phyloP scores from a whole-genome alignment of 352 stramenopile species.

The Pythium scleroteichum region DNA sequence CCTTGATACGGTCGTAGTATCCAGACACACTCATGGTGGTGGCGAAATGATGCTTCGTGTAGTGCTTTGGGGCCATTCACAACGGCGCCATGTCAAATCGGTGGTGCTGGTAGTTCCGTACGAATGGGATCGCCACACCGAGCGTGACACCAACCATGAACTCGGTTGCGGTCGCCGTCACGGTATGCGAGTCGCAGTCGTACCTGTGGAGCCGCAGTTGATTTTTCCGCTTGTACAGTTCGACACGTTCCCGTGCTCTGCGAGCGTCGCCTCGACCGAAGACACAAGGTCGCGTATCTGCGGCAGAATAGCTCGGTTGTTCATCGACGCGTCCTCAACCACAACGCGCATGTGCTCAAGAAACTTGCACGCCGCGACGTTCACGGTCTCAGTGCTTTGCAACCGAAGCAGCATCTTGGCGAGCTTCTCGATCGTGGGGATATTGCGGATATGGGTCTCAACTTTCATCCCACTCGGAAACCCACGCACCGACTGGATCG shows the following conservation, averaged over 20 bases:
- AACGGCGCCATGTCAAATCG: not conserved
- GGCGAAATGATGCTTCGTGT: not conserved
- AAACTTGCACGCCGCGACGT: not conserved
- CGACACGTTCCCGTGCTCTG: not conserved
- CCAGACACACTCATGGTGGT: not conserved
- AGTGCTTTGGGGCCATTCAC: not conserved
- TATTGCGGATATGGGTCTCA: not conserved
- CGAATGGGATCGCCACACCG: not conserved
- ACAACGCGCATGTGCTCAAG: not conserved
- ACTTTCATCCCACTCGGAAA: not conserved
- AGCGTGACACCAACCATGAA: not conserved
- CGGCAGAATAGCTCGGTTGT: not conserved
- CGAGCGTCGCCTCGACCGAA: not conserved
- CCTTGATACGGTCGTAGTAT: constrained; percentile 7
- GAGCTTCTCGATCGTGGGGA: constrained; percentile 1
- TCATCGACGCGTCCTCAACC: constrained; percentile 1
- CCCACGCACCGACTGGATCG: not conserved
- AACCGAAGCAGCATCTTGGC: not conserved
- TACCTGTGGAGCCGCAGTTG: constrained; percentile 1
- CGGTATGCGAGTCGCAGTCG: not conserved
- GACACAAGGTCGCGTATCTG: not conserved
- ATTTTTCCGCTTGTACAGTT: not conserved
- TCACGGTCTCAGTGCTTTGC: not conserved
- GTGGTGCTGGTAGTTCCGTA: not conserved
- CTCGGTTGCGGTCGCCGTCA: constrained; percentile 4